phyloP scores from a whole-genome alignment of 2,329 filamentous ascomycete genomes.

The Fusarium tuaranense region DNA sequence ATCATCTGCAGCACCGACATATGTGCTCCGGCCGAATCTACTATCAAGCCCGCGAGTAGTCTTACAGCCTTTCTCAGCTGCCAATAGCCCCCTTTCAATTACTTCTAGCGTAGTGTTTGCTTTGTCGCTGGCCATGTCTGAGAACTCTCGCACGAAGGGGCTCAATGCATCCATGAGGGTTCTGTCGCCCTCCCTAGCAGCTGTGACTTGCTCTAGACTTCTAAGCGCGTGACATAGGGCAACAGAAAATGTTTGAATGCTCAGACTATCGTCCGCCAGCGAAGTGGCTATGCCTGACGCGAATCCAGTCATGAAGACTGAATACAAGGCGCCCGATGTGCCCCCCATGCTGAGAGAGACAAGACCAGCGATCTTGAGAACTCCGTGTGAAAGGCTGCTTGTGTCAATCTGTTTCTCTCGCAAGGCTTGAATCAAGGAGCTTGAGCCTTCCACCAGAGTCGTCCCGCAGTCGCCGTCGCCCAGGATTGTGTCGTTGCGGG shows the following conservation, averaged over 20 bases:
- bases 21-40: slow-evolving; percentile 10
- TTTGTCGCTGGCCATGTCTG: background rate
- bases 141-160: background rate
- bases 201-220: slow-evolving; percentile 6
- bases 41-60: background rate
- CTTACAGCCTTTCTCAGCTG: slow-evolving; percentile 2
- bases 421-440: background rate
- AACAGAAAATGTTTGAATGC: background rate
- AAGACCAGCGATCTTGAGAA: slow-evolving; percentile 6
- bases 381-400: slow-evolving; percentile 4
- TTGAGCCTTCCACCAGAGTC: slow-evolving; percentile 5
- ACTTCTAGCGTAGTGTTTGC: background rate
- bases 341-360: slow-evolving; percentile 10
- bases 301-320: slow-evolving; percentile 4
- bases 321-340: slow-evolving; percentile 7
- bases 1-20: background rate
- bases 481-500: slow-evolving; percentile 6
- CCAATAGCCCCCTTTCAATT: background rate
- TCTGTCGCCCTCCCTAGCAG: slow-evolving; percentile 11
- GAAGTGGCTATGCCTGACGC: background rate
- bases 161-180: slow-evolving; percentile 14
- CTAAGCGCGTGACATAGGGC: background rate
- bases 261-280: background rate
- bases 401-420: background rate
- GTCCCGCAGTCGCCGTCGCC: slow-evolving; percentile 15